A percentile compares a stretch with the other conserved stretches of the same genome.
Evolutionary conservation across 306 rosid genomes (phyloP).

Genomic region (barrel medic (Medicago truncatula)): MtrunA17r5.0-ANR NC_053042.1:54422001-54422500

Average conservation of each 20-base stretch:
- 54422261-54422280: neutral
- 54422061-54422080: conserved; percentile 1
- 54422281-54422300: neutral
- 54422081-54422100: conserved; percentile 13
- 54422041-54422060: conserved; percentile 35
- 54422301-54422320: neutral
- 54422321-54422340: neutral
- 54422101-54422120: conserved; percentile 13
- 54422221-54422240: neutral
- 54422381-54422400: conserved; percentile 3
- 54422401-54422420: conserved; percentile 4
- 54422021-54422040: conserved; percentile 43
- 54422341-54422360: neutral
- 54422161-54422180: neutral
- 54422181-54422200: neutral
- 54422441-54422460: too few relatives aligned
- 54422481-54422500: conserved; percentile 5
- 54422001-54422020: conserved; percentile 59
- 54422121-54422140: neutral
- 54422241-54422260: neutral
- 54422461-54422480: neutral
- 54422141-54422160: conserved; percentile 20
- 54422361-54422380: neutral
- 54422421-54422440: conserved; percentile 20
- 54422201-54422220: neutral